Evolutionary conservation across 106 monocot species (phyloP).

Genomic region (Acorus calamus): DNA sequence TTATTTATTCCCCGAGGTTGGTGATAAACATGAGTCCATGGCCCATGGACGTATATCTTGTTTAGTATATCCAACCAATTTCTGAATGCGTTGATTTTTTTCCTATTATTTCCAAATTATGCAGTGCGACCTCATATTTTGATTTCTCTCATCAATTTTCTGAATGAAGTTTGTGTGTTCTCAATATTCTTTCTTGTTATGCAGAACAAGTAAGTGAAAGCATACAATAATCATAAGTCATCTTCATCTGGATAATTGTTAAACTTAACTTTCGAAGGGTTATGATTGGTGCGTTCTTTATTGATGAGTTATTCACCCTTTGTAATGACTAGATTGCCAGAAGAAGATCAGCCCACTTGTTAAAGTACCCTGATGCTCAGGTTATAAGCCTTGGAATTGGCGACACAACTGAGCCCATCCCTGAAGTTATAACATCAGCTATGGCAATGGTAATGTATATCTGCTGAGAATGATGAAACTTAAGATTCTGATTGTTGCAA

Average conservation of each 20-base stretch:
- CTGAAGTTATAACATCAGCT: constrained; percentile 77
- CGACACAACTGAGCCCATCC: constrained; percentile 88
- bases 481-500: too few relatives aligned
- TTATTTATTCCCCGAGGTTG: constrained; percentile 2
- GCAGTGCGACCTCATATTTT: too few relatives aligned
- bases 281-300: neutral
- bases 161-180: too few relatives aligned
- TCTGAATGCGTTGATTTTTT: too few relatives aligned
- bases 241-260: neutral
- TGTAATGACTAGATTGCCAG: constrained; percentile 50
- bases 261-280: too few relatives aligned
- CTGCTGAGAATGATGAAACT: too few relatives aligned
- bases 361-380: constrained; percentile 65
- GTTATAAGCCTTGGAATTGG: constrained; percentile 88
- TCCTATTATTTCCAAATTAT: too few relatives aligned
- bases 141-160: too few relatives aligned
- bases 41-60: too few relatives aligned
- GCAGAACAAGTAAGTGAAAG: too few relatives aligned
- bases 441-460: constrained; percentile 48
- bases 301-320: neutral
- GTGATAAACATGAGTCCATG: neutral
- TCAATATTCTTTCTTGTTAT: too few relatives aligned
- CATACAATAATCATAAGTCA: neutral
- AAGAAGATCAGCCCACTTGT: constrained; percentile 52
- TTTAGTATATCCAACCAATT: too few relatives aligned